Evolutionary conservation across 2,329 filamentous ascomycete species (phyloP).

Genomic region (Penicillium hesseltinei): DNA sequence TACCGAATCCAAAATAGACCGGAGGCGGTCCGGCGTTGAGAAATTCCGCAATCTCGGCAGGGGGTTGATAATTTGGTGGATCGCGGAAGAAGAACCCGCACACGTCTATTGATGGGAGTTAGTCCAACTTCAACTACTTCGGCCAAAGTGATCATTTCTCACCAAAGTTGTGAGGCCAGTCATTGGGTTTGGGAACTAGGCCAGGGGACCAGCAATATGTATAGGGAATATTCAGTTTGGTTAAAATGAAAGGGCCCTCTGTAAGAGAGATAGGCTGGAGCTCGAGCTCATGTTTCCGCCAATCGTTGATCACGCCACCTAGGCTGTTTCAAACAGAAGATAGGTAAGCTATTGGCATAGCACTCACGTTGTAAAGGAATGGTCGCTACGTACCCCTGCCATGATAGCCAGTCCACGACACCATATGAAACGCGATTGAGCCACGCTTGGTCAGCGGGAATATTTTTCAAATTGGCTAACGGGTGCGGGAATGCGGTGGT

Average conservation of each 20-base stretch:
- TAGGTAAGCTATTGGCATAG: background rate
- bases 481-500: slow-evolving; percentile 47
- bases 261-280: slow-evolving; percentile 34
- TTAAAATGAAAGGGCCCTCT: slow-evolving; percentile 33
- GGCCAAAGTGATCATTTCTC: background rate
- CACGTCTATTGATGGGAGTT: slow-evolving; percentile 13
- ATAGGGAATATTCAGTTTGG: slow-evolving; percentile 33
- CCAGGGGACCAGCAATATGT: slow-evolving; percentile 43
- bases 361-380: background rate
- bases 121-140: background rate
- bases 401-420: slow-evolving; percentile 46
- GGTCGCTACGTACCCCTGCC: slow-evolving; percentile 39
- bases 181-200: slow-evolving; percentile 35
- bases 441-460: slow-evolving; percentile 29
- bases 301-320: slow-evolving; percentile 45
- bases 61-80: slow-evolving; percentile 34
- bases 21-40: slow-evolving; percentile 47
- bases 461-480: slow-evolving; percentile 43
- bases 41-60: slow-evolving; percentile 41
- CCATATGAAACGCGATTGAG: slow-evolving; percentile 45
- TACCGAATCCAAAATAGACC: slow-evolving; percentile 56
- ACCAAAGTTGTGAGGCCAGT: slow-evolving; percentile 28
- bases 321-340: slow-evolving; percentile 20
- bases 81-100: slow-evolving; percentile 46
- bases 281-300: slow-evolving; percentile 31